phyloP scores from a whole-genome alignment of 176 grass and related monocot genomes.

The Sorghum bicolor region Sorghum_bicolor_NCBIv3 NC_012876.2:63399001-63399500 shows the following conservation, averaged over 20 bases:
- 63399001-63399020: constrained; percentile 48
- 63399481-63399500: not conserved
- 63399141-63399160: constrained; percentile 48
- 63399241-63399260: not conserved
- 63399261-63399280: constrained; percentile 22
- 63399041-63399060: constrained; percentile 24
- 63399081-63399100: constrained; percentile 39
- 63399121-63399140: constrained; percentile 39
- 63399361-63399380: not conserved
- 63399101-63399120: constrained; percentile 47
- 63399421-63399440: not conserved
- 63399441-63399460: not conserved
- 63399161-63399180: constrained; percentile 32
- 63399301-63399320: not conserved
- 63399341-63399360: not conserved
- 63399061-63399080: constrained; percentile 13
- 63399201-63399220: constrained; percentile 34
- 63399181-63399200: constrained; percentile 29
- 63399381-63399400: constrained; percentile 25
- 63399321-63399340: not conserved
- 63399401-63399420: not conserved
- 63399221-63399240: constrained; percentile 41
- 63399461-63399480: not conserved
- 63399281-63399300: constrained; percentile 33
- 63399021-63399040: constrained; percentile 10